These are phyloP conservation scores for Panaeolus cyanescens DNA, from an alignment of 768 basidiomycete genomes.

Conservation along the genomic window DNA sequence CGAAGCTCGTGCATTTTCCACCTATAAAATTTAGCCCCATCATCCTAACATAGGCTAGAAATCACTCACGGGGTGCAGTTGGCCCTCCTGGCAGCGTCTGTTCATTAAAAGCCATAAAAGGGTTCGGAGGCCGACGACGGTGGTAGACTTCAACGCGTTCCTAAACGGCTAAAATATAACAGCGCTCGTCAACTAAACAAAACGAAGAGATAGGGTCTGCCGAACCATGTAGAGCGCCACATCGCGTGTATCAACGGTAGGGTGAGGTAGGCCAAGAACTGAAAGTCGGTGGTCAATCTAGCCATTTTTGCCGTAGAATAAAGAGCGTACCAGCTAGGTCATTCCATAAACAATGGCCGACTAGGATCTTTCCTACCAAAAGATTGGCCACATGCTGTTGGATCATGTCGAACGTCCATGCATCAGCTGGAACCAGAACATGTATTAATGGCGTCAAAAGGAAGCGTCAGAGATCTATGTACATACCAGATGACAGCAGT, in stretches of 20 bases:
- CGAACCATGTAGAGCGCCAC: conserved; percentile 70
- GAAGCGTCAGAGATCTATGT: not conserved
- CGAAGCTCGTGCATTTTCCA: conserved; percentile 74
- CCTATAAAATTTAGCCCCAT: conserved; percentile 35
- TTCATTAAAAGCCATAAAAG: conserved; percentile 84
- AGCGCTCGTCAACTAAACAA: conserved; percentile 7
- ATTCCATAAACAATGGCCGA: conserved; percentile 81
- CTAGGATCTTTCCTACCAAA: conserved; percentile 69
- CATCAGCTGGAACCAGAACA: conserved; percentile 39
- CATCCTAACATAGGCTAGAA: conserved; percentile 7
- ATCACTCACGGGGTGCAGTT: conserved; percentile 68
- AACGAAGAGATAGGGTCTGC: conserved; percentile 3
- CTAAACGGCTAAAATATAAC: conserved; percentile 61
- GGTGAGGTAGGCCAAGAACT: conserved; percentile 83
- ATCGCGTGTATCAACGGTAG: conserved; percentile 77
- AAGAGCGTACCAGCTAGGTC: conserved; percentile 68
- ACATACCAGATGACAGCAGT: conserved; percentile 42
- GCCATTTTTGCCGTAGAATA: conserved; percentile 5
- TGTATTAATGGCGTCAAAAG: conserved; percentile 4
- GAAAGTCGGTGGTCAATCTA: conserved; percentile 11
- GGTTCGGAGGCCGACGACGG: conserved; percentile 74
- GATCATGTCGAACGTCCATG: conserved; percentile 59
- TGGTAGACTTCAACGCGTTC: conserved; percentile 64
- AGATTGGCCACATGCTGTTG: conserved; percentile 67
- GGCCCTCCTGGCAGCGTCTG: conserved; percentile 72